Evolutionary conservation across 2,329 filamentous ascomycete genomes (phyloP).

Genomic region (Coniochaeta sp.): DNA sequence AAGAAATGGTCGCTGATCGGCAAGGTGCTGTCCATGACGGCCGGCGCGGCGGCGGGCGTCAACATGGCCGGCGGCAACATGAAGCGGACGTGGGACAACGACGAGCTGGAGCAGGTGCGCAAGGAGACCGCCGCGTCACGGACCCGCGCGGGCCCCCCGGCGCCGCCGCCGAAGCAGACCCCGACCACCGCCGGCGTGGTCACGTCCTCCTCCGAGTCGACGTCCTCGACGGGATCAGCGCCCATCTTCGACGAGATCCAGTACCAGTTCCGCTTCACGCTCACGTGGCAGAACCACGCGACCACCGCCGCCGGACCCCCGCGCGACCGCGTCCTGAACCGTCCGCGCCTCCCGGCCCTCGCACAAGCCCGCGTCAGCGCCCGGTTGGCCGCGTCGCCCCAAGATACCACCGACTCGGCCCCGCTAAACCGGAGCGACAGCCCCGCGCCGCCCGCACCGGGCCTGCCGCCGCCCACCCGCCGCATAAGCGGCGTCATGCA

Average conservation of each 20-base stretch:
- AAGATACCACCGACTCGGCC: background rate
- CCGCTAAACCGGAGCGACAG: constrained; percentile 24
- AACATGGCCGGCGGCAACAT: constrained; percentile 10
- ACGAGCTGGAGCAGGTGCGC: constrained; percentile 42
- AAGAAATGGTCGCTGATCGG: constrained; percentile 58
- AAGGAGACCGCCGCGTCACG: constrained; percentile 42
- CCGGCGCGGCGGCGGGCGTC: constrained; percentile 6
- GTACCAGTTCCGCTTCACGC: constrained; percentile 68
- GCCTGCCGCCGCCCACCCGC: constrained; percentile 35
- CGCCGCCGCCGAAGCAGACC: constrained; percentile 28
- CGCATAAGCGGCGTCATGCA: constrained; percentile 36
- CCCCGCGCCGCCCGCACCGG: constrained; percentile 27
- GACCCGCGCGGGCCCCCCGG: constrained; percentile 16
- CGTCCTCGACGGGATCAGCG: constrained; percentile 46
- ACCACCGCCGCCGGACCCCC: constrained; percentile 45
- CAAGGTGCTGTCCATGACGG: constrained; percentile 48
- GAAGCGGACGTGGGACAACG: constrained; percentile 30
- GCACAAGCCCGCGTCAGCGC: constrained; percentile 57
- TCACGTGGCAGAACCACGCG: constrained; percentile 19
- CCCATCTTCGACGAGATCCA: constrained; percentile 47
- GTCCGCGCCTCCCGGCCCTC: constrained; percentile 62
- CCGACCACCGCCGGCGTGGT: constrained; percentile 19
- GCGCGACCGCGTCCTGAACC: constrained; percentile 55
- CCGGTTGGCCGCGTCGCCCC: background rate
- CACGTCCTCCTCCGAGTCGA: constrained; percentile 35